Percentiles rank a stretch among this genome's conserved stretches.
These are phyloP conservation scores for Scheffersomyces coipomensis DNA, from an alignment of 805 yeast genomes.

Conservation along the genomic window DNA sequence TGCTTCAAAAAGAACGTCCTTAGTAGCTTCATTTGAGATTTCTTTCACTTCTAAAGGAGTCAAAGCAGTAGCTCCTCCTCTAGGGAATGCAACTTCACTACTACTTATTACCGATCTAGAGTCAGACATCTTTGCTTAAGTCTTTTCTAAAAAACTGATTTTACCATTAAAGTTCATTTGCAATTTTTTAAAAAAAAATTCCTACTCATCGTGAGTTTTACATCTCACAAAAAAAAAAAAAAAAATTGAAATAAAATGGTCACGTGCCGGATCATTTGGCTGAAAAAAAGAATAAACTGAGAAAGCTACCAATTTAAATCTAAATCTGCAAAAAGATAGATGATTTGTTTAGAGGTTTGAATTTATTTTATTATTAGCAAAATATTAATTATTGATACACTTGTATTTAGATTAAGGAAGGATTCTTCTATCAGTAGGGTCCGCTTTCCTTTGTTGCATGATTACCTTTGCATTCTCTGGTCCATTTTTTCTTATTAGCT, in stretches of 20 bases:
- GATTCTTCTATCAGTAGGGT: slow-evolving; percentile 18
- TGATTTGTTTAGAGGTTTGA: no score
- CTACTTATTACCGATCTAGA: slow-evolving; percentile 31
- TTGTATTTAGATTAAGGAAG: not conserved
- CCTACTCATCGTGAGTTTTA: slow-evolving; percentile 4
- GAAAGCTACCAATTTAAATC: no score
- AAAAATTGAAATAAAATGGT: no score
- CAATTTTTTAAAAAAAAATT: slow-evolving; percentile 1
- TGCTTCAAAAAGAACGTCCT: slow-evolving; percentile 77
- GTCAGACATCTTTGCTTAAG: slow-evolving; percentile 8
- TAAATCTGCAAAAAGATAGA: no score
- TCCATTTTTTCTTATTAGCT: slow-evolving; percentile 52
- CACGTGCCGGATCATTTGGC: not conserved
- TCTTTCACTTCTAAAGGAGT: slow-evolving; percentile 90
- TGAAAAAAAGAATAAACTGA: no score
- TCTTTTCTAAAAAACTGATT: not conserved
- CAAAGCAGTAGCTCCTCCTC: slow-evolving; percentile 90
- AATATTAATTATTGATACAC: no score
- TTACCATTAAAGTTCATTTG: not conserved
- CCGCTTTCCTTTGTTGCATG: slow-evolving; percentile 22
- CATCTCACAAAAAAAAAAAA: slow-evolving; percentile 1
- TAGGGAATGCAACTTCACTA: slow-evolving; percentile 73
- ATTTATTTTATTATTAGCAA: no score
- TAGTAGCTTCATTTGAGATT: slow-evolving; percentile 88
- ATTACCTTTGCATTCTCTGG: slow-evolving; percentile 36